phyloP scores from a whole-genome alignment of 129 eudicot species.

The Lonicera japonica region DNA sequence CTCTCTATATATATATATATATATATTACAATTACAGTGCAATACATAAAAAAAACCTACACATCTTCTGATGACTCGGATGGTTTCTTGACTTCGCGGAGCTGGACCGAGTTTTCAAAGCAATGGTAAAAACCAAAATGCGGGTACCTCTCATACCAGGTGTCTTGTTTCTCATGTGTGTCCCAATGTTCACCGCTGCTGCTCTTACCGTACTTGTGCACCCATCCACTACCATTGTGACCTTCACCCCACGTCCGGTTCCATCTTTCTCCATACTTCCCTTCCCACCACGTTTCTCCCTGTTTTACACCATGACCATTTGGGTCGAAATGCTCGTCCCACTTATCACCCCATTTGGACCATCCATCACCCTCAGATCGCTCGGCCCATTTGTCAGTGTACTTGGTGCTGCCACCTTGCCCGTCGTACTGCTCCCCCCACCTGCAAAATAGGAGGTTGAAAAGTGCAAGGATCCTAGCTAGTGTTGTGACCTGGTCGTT shows the following conservation, averaged over 20 bases:
- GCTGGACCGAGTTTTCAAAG: conserved; percentile 67
- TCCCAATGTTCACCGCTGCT: conserved; percentile 98
- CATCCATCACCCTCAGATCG: conserved; percentile 79
- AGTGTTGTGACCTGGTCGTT: too few species aligned
- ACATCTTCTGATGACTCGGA: conserved; percentile 43
- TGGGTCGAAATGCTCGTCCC: conserved; percentile 79
- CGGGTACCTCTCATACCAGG: conserved; percentile 87
- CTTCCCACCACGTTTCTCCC: conserved; percentile 97
- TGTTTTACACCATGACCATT: conserved; percentile 82
- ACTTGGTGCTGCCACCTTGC: conserved; percentile 77
- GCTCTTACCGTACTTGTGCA: conserved; percentile 91
- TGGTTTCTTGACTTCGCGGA: conserved; percentile 74
- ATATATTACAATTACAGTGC: neutral
- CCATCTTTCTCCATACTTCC: conserved; percentile 80
- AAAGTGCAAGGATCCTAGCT: neutral
- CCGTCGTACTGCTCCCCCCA: conserved; percentile 97
- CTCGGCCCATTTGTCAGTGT: conserved; percentile 98
- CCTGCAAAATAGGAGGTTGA: conserved; percentile 32
- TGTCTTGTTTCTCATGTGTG: conserved; percentile 69
- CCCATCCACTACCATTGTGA: conserved; percentile 92
- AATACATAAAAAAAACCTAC: neutral
- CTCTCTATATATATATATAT: too few species aligned
- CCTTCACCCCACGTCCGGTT: conserved; percentile 96
- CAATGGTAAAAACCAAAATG: conserved; percentile 83
- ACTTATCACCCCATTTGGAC: conserved; percentile 96